Base-by-base conservation (phyloP, 1,284 basidiomycete species). In the Moesziomyces antarcticus region DNA sequence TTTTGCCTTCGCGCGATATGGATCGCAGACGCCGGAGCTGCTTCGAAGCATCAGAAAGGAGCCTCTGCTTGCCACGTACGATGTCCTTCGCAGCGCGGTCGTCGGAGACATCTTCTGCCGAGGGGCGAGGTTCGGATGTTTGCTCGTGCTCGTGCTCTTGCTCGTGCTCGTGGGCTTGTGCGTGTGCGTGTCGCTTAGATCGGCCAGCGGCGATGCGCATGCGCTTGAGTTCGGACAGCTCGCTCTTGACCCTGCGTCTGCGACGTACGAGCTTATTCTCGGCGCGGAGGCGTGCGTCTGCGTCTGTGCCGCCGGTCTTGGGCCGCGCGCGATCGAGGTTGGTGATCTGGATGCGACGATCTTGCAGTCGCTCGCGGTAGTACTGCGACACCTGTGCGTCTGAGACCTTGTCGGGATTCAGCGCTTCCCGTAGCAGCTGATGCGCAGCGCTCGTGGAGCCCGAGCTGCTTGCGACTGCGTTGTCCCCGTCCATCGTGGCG, bases 311-410 rank as follows among this genome's bases (percentile, higher is more conserved):
- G 5, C 72, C 72, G 5, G 72, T 42, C 35, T 65, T 57, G 21
- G 73, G 73, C 6, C 73, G 57, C 27, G 69, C 56, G 4, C 73
- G 61, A 42, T 75, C 70, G 43, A 71, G 73, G 21, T 75, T 75
- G 48, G 56, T 62, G 44, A 75, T 68, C 45, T 75, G 73, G 41
- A 75, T 64, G 33, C 73, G 59, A 35, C 67, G 65, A n/a, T 69
- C 73, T n/a, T 73, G 66, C 43, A 75, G 41, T 24, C 73, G 51
- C 27, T 69, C 62, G 5, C 53, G 57, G 20, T 61, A 68, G 58
- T 69, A 73, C 41, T 67, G 64, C 21, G 64, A 44, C 0, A 67
- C 70, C 37, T 73, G 59, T 4, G 50, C 18, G 20, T 73, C 56
- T 5, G 70, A 67, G 14, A 59, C 46, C 30, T 52, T 56, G 35